A percentile compares a stretch with the other conserved stretches of the same genome.
phyloP scores from a whole-genome alignment of 345 rosid species.

The Arabis alpina region DNA sequence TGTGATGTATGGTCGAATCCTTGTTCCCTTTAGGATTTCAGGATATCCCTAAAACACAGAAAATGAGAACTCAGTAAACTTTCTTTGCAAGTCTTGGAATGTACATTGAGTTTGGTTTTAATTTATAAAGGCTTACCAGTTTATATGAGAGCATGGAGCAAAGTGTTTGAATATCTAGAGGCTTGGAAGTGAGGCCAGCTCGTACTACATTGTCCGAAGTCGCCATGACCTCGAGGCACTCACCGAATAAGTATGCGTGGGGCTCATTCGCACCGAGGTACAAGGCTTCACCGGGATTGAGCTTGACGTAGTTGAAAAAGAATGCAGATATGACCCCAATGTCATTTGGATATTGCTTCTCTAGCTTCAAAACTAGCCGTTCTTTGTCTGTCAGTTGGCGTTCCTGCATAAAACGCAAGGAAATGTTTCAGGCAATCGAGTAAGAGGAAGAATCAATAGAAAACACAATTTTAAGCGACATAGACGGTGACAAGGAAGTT shows the following conservation, averaged over 20 bases:
- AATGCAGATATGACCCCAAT: slow-evolving; percentile 89
- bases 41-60: slow-evolving; percentile 75
- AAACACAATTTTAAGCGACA: not conserved
- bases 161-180: slow-evolving; percentile 78
- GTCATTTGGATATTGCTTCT: slow-evolving; percentile 85
- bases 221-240: slow-evolving; percentile 97
- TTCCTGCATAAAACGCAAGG: slow-evolving; percentile 46
- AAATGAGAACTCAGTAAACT: slow-evolving; percentile 24
- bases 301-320: slow-evolving; percentile 86
- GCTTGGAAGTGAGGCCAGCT: slow-evolving; percentile 97
- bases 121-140: slow-evolving; percentile 54
- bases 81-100: not conserved
- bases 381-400: slow-evolving; percentile 89
- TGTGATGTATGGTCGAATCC: slow-evolving; percentile 62
- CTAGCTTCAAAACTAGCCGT: slow-evolving; percentile 74
- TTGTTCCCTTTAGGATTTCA: slow-evolving; percentile 78
- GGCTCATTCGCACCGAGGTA: slow-evolving; percentile 96
- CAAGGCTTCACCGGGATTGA: slow-evolving; percentile 94
- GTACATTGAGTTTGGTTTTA: not conserved
- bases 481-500: not conserved
- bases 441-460: not conserved
- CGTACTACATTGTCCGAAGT: slow-evolving; percentile 98
- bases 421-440: slow-evolving; percentile 17
- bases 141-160: slow-evolving; percentile 97
- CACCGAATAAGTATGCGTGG: slow-evolving; percentile 90